Percentiles rank a stretch among this genome's conserved stretches.
These are phyloP conservation scores for Ilex paraguariensis DNA, from an alignment of 305 asterid genomes.

Conservation along the genomic window DNA sequence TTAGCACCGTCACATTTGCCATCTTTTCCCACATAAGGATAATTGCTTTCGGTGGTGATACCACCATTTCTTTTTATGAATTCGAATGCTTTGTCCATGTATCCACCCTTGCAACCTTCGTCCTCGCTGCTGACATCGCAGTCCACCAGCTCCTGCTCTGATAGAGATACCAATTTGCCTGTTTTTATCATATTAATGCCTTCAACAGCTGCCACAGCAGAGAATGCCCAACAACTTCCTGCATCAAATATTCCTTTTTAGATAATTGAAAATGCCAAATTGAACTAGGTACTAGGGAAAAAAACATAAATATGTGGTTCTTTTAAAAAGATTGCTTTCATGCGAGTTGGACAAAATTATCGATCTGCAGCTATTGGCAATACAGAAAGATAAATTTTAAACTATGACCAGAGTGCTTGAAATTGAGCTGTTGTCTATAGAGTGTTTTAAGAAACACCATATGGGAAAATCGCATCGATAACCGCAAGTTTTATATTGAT, in stretches of 20 bases:
- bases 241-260: neutral
- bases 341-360: no score
- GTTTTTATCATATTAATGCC: slow-evolving; percentile 30
- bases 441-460: no score
- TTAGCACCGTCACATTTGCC: slow-evolving; percentile 24
- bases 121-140: slow-evolving; percentile 18
- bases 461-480: no score
- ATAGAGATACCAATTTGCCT: slow-evolving; percentile 21
- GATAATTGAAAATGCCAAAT: no score
- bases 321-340: no score
- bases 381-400: no score
- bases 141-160: slow-evolving; percentile 35
- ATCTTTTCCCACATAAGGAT: slow-evolving; percentile 46
- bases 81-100: slow-evolving; percentile 48
- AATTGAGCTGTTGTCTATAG: no score
- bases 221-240: slow-evolving; percentile 41
- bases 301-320: no score
- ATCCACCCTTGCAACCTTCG: slow-evolving; percentile 44
- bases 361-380: no score
- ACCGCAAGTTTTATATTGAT: no score
- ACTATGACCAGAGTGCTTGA: no score
- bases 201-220: slow-evolving; percentile 33
- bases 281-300: neutral
- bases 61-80: slow-evolving; percentile 53
- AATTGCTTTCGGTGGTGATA: slow-evolving; percentile 37